A percentile compares a stretch with the other conserved stretches of the same genome.
These are phyloP conservation scores for Phylloporus arenicola DNA, from an alignment of 768 basidiomycete species.

Conservation along the genomic window DNA sequence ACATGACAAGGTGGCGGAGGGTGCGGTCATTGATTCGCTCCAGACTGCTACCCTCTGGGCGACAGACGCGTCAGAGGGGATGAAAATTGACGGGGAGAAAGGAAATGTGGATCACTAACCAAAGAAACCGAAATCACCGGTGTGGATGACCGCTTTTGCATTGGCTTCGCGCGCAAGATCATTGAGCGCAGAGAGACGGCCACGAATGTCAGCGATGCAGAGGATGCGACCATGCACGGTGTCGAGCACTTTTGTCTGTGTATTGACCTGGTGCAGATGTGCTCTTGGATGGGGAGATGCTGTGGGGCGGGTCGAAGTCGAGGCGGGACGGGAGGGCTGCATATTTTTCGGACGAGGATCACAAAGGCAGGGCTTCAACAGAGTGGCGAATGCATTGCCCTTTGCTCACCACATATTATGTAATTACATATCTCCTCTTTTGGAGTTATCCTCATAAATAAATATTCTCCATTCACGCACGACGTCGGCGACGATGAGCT, in stretches of 20 bases:
- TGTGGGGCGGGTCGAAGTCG: slow-evolving; percentile 54
- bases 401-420: slow-evolving; percentile 16
- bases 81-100: neutral
- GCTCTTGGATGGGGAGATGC: slow-evolving; percentile 50
- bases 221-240: slow-evolving; percentile 80
- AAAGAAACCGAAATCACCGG: slow-evolving; percentile 99
- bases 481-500: slow-evolving; percentile 23
- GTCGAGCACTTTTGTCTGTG: slow-evolving; percentile 76
- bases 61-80: slow-evolving; percentile 17
- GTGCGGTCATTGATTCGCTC: slow-evolving; percentile 93
- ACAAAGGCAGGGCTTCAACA: slow-evolving; percentile 14
- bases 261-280: slow-evolving; percentile 51
- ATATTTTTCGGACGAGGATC: slow-evolving; percentile 34
- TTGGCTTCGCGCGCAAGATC: slow-evolving; percentile 83
- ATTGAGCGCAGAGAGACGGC: slow-evolving; percentile 83
- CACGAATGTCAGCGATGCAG: slow-evolving; percentile 92
- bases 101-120: slow-evolving; percentile 41
- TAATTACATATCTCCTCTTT: slow-evolving; percentile 22
- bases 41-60: slow-evolving; percentile 67
- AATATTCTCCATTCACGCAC: slow-evolving; percentile 10
- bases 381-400: slow-evolving; percentile 10
- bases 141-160: slow-evolving; percentile 92
- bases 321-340: slow-evolving; percentile 56
- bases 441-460: slow-evolving; percentile 7
- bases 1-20: slow-evolving; percentile 91